phyloP scores from a whole-genome alignment of 768 basidiomycete genomes.

The Hericium coralloides region DNA sequence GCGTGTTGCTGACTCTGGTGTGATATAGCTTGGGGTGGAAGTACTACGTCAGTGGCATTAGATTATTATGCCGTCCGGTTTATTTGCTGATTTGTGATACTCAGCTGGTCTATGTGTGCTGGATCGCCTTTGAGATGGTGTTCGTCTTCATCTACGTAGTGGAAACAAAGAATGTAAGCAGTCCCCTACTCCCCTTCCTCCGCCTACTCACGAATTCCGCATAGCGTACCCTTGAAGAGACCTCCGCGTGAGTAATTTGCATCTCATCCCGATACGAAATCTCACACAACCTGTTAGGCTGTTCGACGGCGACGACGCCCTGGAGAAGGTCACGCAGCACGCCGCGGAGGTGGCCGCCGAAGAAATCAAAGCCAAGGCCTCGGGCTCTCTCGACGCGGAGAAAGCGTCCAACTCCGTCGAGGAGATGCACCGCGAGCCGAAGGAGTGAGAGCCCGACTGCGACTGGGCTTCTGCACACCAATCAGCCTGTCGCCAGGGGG shows the following conservation, averaged over 20 bases:
- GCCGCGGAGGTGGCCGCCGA: neutral
- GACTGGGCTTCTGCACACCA: too few species aligned
- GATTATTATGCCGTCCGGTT: neutral
- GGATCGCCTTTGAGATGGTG: slow-evolving; percentile 19
- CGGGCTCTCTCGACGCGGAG: too few species aligned
- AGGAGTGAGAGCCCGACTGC: too few species aligned
- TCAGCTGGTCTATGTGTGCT: slow-evolving; percentile 16
- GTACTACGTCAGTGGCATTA: slow-evolving; percentile 16
- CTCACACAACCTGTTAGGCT: neutral
- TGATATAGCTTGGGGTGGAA: slow-evolving; percentile 20
- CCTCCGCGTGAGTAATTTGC: slow-evolving; percentile 8
- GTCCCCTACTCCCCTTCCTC: neutral
- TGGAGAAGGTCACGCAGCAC: neutral
- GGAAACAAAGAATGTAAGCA: slow-evolving; percentile 14
- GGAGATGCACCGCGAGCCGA: too few species aligned
- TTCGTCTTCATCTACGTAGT: slow-evolving; percentile 19
- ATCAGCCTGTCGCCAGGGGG: too few species aligned
- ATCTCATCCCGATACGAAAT: neutral
- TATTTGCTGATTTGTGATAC: neutral
- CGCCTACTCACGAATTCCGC: neutral
- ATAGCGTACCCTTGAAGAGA: slow-evolving; percentile 21
- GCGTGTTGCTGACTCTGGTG: neutral
- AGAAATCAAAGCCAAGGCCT: too few species aligned
- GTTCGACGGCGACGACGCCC: neutral
- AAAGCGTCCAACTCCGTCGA: too few species aligned